These are phyloP conservation scores for Penicillium freii DNA, from an alignment of 2,329 filamentous ascomycete genomes.

Conservation along the genomic window DNA sequence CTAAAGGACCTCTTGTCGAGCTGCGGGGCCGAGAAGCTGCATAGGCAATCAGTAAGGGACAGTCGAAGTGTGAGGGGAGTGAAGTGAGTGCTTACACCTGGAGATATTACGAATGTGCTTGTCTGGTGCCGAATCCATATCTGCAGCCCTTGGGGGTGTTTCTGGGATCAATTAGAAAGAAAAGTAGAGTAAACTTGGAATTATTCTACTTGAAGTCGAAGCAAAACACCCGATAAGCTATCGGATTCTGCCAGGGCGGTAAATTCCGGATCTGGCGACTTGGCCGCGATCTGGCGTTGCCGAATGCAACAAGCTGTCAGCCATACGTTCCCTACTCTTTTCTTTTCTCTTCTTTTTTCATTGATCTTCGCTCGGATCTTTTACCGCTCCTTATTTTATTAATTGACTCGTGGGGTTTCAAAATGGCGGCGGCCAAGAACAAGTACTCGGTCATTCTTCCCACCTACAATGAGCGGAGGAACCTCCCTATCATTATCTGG, in stretches of 20 bases:
- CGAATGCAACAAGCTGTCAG: slow-evolving; percentile 25
- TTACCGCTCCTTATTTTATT: slow-evolving; percentile 11
- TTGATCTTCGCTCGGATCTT: slow-evolving; percentile 7
- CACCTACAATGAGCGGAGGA: slow-evolving; percentile 97
- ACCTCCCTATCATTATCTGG: slow-evolving; percentile 94
- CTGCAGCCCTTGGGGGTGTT: not conserved
- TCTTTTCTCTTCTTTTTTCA: slow-evolving; percentile 12
- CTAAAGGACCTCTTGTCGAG: slow-evolving; percentile 74
- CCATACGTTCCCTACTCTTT: slow-evolving; percentile 26
- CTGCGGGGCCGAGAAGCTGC: slow-evolving; percentile 44
- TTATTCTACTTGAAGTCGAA: not conserved
- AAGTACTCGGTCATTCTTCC: slow-evolving; percentile 98
- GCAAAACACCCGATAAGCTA: slow-evolving; percentile 25
- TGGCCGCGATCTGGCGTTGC: slow-evolving; percentile 26
- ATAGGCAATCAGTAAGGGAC: slow-evolving; percentile 15
- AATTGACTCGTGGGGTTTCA: slow-evolving; percentile 16
- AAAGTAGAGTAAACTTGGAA: not conserved
- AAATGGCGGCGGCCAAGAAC: slow-evolving; percentile 48
- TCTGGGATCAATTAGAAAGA: not conserved
- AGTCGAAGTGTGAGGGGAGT: not conserved
- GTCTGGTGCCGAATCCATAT: not conserved
- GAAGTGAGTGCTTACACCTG: slow-evolving; percentile 32
- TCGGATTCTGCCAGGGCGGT: slow-evolving; percentile 33
- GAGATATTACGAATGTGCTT: slow-evolving; percentile 40
- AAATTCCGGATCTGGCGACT: slow-evolving; percentile 28